Conservation (phyloP, 1,284 basidiomycete species). For the Malassezia dermatis region DNA sequence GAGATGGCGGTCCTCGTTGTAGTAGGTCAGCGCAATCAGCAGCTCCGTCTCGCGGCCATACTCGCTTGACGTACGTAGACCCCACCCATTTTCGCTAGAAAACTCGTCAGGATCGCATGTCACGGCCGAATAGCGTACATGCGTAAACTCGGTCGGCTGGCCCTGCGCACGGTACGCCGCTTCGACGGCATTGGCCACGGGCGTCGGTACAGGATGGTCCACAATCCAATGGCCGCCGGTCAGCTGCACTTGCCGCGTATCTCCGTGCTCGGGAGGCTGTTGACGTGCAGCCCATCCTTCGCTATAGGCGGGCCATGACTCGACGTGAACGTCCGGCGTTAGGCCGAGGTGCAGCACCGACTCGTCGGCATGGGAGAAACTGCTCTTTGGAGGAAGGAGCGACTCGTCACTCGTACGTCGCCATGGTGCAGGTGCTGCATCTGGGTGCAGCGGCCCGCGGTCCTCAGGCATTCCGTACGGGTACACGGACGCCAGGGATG, state of each 20-base stretch:
- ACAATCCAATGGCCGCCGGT: slow-evolving; percentile 55
- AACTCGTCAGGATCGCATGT: slow-evolving; percentile 94
- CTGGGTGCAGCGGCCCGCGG: neutral
- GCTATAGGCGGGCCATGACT: neutral
- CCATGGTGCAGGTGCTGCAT: neutral
- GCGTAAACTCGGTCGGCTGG: slow-evolving; percentile 63
- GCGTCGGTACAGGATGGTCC: slow-evolving; percentile 64
- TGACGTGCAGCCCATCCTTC: slow-evolving; percentile 44
- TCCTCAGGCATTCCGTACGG: neutral
- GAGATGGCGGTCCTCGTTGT: slow-evolving; percentile 92
- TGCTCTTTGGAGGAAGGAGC: neutral
- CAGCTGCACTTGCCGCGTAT: slow-evolving; percentile 71
- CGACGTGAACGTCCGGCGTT: neutral
- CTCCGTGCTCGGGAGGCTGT: slow-evolving; percentile 47
- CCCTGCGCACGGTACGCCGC: slow-evolving; percentile 56
- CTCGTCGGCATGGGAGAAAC: neutral
- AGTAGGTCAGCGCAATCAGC: slow-evolving; percentile 57
- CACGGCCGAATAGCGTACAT: slow-evolving; percentile 69
- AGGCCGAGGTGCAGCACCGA: neutral
- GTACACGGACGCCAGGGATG: neutral
- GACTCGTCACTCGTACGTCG: neutral
- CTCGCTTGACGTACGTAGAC: slow-evolving; percentile 64
- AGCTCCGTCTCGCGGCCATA: slow-evolving; percentile 86
- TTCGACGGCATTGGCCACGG: slow-evolving; percentile 74
- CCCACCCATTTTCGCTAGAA: slow-evolving; percentile 58